A percentile compares a stretch with the other conserved stretches of the same genome.
phyloP scores from a whole-genome alignment of 2,329 filamentous ascomycete species.

The Ophiostoma piceae region DNA sequence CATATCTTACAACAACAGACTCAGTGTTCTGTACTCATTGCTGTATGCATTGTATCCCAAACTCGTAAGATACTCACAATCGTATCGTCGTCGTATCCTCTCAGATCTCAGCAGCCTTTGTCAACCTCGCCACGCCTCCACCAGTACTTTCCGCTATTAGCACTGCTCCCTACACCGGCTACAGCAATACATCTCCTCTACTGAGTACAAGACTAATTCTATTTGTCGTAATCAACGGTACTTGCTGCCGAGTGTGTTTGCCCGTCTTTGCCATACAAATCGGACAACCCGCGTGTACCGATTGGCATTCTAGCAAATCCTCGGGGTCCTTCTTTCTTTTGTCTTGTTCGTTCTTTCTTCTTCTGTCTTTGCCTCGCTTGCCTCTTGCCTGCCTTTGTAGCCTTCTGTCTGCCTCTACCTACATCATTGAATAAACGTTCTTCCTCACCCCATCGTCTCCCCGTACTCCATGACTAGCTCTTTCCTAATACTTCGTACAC shows the following conservation, averaged over 20 bases:
- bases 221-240: too few species aligned
- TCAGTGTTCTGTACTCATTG: too few species aligned
- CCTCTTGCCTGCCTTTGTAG: background rate
- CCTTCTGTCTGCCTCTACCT: background rate
- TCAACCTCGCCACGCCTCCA: background rate
- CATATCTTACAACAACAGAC: too few species aligned
- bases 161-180: background rate
- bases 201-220: too few species aligned
- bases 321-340: too few species aligned
- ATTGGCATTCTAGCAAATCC: background rate
- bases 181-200: background rate
- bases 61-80: too few species aligned
- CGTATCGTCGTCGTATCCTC: too few species aligned
- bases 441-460: background rate
- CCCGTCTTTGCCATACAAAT: background rate
- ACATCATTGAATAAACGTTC: background rate
- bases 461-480: background rate
- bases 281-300: background rate
- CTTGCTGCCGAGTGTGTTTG: too few species aligned
- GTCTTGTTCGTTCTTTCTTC: too few species aligned
- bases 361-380: too few species aligned
- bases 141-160: background rate
- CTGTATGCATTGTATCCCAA: too few species aligned
- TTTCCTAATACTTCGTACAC: too few species aligned
- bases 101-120: background rate